Evolutionary conservation across 495 filamentous ascomycete genomes (phyloP).

Genomic region (Filosporella fistucella): DNA sequence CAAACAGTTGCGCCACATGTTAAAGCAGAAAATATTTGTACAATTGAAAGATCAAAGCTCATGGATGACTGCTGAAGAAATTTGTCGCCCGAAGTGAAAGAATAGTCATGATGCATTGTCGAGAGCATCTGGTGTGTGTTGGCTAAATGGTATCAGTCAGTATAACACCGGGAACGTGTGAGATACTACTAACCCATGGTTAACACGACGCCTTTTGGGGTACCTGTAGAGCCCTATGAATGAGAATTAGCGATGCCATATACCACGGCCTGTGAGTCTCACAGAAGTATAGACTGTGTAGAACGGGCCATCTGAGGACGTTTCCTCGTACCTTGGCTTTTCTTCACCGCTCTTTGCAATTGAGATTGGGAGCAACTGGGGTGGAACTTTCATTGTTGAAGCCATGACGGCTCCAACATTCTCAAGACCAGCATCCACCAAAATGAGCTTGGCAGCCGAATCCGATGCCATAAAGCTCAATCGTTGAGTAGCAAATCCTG

Average conservation of each 20-base stretch:
- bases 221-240: slow-evolving; percentile 28
- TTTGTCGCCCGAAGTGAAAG: slow-evolving; percentile 21
- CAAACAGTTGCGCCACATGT: slow-evolving; percentile 21
- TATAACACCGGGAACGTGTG: too few species aligned
- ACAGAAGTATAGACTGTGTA: slow-evolving; percentile 29
- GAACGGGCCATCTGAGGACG: slow-evolving; percentile 23
- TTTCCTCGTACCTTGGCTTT: too few species aligned
- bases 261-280: too few species aligned
- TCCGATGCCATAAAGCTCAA: neutral
- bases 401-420: neutral
- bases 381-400: too few species aligned
- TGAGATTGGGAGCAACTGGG: too few species aligned
- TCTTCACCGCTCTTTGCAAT: too few species aligned
- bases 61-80: slow-evolving; percentile 31
- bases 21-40: slow-evolving; percentile 29
- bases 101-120: slow-evolving; percentile 15
- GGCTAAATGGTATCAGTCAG: too few species aligned
- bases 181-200: too few species aligned
- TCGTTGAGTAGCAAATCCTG: neutral
- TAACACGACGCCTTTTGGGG: slow-evolving; percentile 29
- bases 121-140: slow-evolving; percentile 27
- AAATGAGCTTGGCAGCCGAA: neutral
- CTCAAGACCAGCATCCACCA: neutral
- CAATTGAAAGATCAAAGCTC: slow-evolving; percentile 31
- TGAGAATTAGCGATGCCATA: too few species aligned